Percentiles rank a stretch among this genome's conserved stretches.
phyloP scores from a whole-genome alignment of 2,329 filamentous ascomycete species.

The Paraconiothyrium sp. region DNA sequence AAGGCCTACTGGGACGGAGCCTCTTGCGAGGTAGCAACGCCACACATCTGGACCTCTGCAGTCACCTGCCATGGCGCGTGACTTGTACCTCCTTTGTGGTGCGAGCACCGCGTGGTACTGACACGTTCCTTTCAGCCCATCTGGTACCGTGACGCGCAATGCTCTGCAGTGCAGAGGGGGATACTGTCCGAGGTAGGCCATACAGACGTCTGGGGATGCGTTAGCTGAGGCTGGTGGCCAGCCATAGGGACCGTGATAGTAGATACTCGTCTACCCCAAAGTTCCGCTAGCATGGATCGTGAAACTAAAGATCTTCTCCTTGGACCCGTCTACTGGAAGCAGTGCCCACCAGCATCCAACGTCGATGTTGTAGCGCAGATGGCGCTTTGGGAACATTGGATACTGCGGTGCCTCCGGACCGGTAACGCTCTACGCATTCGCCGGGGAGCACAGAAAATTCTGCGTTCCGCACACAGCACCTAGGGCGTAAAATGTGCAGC shows the following conservation, averaged over 20 bases:
- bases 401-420: not conserved
- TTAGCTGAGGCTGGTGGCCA: slow-evolving; percentile 13
- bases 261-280: not conserved
- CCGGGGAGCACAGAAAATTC: slow-evolving; percentile 9
- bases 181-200: not conserved
- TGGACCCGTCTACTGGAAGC: slow-evolving; percentile 12
- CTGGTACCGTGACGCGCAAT: slow-evolving; percentile 17
- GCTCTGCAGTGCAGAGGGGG: slow-evolving; percentile 3
- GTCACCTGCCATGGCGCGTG: slow-evolving; percentile 22
- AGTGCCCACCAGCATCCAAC: not conserved
- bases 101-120: slow-evolving; percentile 5
- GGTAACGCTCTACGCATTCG: not conserved
- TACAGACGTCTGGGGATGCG: not conserved
- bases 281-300: slow-evolving; percentile 1
- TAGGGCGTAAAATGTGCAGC: not conserved
- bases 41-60: slow-evolving; percentile 10
- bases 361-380: not conserved
- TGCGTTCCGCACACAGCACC: not conserved
- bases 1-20: not conserved
- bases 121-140: slow-evolving; percentile 18
- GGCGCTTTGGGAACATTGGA: not conserved
- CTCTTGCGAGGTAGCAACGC: slow-evolving; percentile 8
- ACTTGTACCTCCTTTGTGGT: slow-evolving; percentile 8
- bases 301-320: slow-evolving; percentile 2
- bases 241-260: not conserved